Conservation (phyloP, 2,329 filamentous ascomycete species). For the Emydomyces testavorans region DNA sequence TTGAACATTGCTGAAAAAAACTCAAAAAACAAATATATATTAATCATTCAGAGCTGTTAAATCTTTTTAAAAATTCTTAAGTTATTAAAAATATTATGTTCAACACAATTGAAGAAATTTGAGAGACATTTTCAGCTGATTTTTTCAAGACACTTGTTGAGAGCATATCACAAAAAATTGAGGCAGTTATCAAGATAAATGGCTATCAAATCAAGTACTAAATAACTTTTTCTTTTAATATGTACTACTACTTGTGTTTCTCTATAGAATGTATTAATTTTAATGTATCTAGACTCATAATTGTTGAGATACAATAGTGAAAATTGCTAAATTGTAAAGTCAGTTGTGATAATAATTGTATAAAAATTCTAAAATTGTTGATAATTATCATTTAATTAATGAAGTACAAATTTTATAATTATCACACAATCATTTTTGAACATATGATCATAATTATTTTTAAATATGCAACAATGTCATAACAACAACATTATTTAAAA, state of each 20-base stretch:
- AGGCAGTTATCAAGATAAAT: background rate
- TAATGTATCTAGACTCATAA: conserved; percentile 2
- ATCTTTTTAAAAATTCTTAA: background rate
- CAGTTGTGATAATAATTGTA: no score
- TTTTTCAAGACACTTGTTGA: background rate
- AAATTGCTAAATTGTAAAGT: no score
- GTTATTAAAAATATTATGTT: background rate
- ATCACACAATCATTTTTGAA: no score
- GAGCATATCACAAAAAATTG: background rate
- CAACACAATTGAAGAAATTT: no score
- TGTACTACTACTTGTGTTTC: conserved; percentile 1
- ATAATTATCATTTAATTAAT: no score
- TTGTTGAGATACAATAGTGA: conserved; percentile 3
- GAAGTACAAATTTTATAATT: no score
- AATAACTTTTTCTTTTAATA: background rate
- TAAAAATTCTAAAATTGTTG: no score
- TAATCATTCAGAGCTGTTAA: background rate
- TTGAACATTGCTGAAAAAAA: conserved; percentile 19
- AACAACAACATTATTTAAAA: no score
- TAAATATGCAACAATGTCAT: no score
- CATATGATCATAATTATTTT: no score
- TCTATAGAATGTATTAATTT: conserved; percentile 2
- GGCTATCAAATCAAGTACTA: conserved; percentile 7
- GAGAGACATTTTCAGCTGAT: background rate
- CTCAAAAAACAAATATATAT: conserved; percentile 15